Evolutionary conservation across 2,329 filamentous ascomycete genomes (phyloP).

Genomic region (Trichoderma breve): DNA sequence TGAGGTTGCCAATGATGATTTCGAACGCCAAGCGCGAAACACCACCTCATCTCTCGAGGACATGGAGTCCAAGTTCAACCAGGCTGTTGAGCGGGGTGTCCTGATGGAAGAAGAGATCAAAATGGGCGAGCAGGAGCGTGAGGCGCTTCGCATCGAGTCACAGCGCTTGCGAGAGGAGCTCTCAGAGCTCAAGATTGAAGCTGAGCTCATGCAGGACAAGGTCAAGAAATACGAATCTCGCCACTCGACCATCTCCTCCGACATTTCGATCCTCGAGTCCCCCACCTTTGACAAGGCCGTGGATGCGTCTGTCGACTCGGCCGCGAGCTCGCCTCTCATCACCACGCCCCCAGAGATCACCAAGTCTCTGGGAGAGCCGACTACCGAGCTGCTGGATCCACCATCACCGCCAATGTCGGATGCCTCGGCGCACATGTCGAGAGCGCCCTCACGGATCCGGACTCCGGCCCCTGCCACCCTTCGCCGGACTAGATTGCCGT

Average conservation of each 20-base stretch:
- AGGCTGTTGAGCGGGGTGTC: constrained; percentile 86
- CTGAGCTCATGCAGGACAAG: constrained; percentile 92
- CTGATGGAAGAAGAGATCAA: constrained; percentile 95
- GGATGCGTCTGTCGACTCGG: constrained; percentile 74
- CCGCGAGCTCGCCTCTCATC: constrained; percentile 86
- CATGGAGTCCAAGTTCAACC: constrained; percentile 94
- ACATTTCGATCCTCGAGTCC: constrained; percentile 63
- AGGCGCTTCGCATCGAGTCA: constrained; percentile 81
- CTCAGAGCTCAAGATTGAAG: constrained; percentile 89
- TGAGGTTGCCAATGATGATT: constrained; percentile 97
- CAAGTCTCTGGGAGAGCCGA: constrained; percentile 60
- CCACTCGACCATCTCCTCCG: constrained; percentile 59
- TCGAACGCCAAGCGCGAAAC: constrained; percentile 92
- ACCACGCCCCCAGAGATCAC: constrained; percentile 71
- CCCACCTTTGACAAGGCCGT: constrained; percentile 71
- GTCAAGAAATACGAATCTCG: constrained; percentile 67
- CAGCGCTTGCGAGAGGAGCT: constrained; percentile 89
- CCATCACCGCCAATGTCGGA: constrained; percentile 95
- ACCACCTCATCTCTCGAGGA: constrained; percentile 95
- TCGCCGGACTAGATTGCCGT: constrained; percentile 54
- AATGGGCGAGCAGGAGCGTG: constrained; percentile 86
- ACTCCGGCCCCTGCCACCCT: constrained; percentile 31
- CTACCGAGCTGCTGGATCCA: constrained; percentile 72
- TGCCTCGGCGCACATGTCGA: constrained; percentile 62
- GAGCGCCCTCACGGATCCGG: constrained; percentile 43